Conservation (phyloP, 306 rosid genomes). For the Astragalus glycyphyllos region DNA sequence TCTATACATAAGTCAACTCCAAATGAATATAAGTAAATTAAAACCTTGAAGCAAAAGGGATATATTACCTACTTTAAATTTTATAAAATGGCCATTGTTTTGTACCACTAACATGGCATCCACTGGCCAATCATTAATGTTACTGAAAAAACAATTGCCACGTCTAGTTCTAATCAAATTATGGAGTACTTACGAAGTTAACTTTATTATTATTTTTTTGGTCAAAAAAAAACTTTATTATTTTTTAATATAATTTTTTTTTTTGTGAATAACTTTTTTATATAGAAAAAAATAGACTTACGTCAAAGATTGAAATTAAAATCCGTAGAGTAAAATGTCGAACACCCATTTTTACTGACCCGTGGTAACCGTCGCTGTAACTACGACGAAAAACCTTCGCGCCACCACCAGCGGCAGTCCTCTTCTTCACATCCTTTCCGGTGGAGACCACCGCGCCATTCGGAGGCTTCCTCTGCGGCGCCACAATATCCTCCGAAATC, state of each 20-base stretch:
- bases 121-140: constrained; percentile 1
- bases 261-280: too few relatives aligned
- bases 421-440: constrained; percentile 34
- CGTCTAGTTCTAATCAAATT: too few relatives aligned
- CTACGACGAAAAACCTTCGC: constrained; percentile 36
- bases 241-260: too few relatives aligned
- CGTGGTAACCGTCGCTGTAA: constrained; percentile 44
- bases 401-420: background rate
- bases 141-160: background rate
- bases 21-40: background rate
- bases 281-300: background rate
- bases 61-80: background rate
- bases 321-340: too few relatives aligned
- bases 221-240: too few relatives aligned
- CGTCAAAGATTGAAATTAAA: background rate
- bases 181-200: too few relatives aligned
- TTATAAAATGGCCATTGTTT: background rate
- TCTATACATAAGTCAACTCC: constrained; percentile 7
- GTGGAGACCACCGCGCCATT: background rate
- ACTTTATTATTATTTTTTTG: too few relatives aligned
- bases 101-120: background rate
- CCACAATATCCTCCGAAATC: constrained; percentile 55
- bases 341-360: constrained; percentile 47
- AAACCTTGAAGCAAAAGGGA: constrained; percentile 15
- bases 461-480: constrained; percentile 8